A percentile compares a stretch with the other conserved stretches of the same genome.
phyloP scores from a whole-genome alignment of 148 eudicot genomes.

The Vaccinium darrowii region DNA sequence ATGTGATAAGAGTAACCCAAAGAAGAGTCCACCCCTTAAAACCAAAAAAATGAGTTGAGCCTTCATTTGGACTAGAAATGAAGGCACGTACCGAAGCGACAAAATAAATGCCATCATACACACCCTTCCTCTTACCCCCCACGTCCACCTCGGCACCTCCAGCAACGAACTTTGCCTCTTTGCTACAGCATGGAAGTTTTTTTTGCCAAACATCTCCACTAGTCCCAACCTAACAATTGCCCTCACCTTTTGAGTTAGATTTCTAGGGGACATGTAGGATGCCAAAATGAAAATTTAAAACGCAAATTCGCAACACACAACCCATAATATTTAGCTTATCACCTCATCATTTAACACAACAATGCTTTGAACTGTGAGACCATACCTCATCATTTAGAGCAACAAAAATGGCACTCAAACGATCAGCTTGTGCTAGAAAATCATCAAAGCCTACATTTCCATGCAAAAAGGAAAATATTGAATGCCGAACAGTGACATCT shows the following conservation, averaged over 20 bases:
- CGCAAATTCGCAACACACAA: background rate
- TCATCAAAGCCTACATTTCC: constrained; percentile 83
- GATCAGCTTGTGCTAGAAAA: constrained; percentile 90
- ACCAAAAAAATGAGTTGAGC: background rate
- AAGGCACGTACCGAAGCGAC: background rate
- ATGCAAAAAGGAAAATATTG: constrained; percentile 78
- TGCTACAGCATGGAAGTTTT: background rate
- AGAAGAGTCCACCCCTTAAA: background rate
- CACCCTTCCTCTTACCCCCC: background rate
- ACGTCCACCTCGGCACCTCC: background rate
- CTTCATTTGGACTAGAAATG: background rate
- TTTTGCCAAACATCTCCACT: background rate
- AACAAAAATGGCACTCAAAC: constrained; percentile 94
- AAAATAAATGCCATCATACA: background rate
- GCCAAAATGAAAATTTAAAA: background rate
- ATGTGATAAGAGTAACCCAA: background rate
- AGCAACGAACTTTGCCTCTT: background rate
- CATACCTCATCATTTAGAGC: constrained; percentile 94
- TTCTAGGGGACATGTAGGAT: background rate
- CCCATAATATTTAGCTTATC: constrained; percentile 6
- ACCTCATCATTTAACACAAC: background rate
- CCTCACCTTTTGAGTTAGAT: background rate
- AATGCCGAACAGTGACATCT: constrained; percentile 81
- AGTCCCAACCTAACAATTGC: background rate
- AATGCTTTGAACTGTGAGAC: background rate